Base-by-base conservation (phyloP, 306 rosid genomes). In the Cicer cuneatum region DNA sequence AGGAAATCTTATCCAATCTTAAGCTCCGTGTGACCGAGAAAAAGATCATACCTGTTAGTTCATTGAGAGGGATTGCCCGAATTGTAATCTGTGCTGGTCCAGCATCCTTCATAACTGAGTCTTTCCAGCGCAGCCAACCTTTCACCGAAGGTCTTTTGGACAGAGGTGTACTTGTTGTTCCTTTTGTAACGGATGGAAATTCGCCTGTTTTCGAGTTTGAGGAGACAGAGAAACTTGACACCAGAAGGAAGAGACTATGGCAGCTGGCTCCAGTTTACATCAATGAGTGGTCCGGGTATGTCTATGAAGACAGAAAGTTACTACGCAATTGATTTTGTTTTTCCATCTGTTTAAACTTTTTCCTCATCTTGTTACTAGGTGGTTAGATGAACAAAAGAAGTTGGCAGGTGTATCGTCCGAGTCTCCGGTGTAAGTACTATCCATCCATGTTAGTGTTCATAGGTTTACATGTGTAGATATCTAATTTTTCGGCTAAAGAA, bases 61-160 rank as follows among this genome's bases (percentile, higher is more conserved):
- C 92, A 10, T 59, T 94, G 65, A 83, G 96, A 87, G 99, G 99
- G 57, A 35, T 86, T 86, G 97, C 93, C 65, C 84, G 97, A 48
- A 92, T 94, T 69, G 98, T 94, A 13, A 85, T 94, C 18, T 94
- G 98, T 7, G 91, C 91, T n/a, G 95, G 96, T 69, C 96, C 95
- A 0, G 87, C 89, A 35, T 88, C 93, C 0, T 86, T 78, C 60
- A 8, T 94, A 73, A 77, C 78, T 0, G 95, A 94, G 78, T 84
- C 96, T 42, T 94, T 92, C 72, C 78, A 83, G 64, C 84, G 77
- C 7, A 94, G 99, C 16, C 87, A 87, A 58, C 92, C 92, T 49
- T 92, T 90, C 81, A 87, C 96, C 0, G 92, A 92, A 61, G 51
- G 80, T 75, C 97, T 92, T 82, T 56, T 92, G 72, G 97, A 94